Evolutionary conservation across 352 stramenopile species (phyloP), one percentile per base, ranked within the genome.

Genomic region (Phytopythium mirpurense): DNA sequence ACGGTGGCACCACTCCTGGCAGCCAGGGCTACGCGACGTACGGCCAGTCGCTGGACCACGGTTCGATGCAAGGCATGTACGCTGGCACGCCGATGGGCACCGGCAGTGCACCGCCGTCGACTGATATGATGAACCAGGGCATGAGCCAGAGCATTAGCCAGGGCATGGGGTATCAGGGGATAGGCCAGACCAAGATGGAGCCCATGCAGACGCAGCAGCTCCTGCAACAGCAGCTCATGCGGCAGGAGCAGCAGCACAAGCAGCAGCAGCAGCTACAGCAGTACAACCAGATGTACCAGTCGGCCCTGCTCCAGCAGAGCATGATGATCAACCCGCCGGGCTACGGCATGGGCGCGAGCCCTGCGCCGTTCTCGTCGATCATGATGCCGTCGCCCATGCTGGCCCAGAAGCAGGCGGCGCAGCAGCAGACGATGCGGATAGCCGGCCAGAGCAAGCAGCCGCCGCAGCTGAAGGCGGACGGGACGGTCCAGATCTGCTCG

Each of bases 401-500:
- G 23, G 56, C 61, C 29, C 70, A 83, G 48, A 70, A 77, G 36
- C 74, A 74, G 46, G 26, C 41, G 48, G 9, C 42, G 54, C 58
- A 67, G 43, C 65, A 70, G 31, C 64, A 70, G 49, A 58, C 70
- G 36, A 59, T 70, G 51, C 62, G 63, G 48, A 69, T 78, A 61
- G 61, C 69, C n/a, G 67, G 64, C 29, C 72, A 86, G 29, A 67
- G 66, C 29, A 82, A 81, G 56, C 79, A 87, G 57, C 65, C 76
- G 18, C 64, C 67, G 23, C 73, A 72, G 56, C 61, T 54, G 21
- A 77, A 91, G 19, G 59, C 64, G 3, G 68, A 74, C 24, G 68
- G 74, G 10, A 67, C 62, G n/a, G 62, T 60, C 1, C 80, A 86
- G 60, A 71, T 91, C 29, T 91, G 81, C 60, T 86, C 81, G 21